Conservation (phyloP, 768 basidiomycete genomes). For the Mycena albidolilacea region DNA sequence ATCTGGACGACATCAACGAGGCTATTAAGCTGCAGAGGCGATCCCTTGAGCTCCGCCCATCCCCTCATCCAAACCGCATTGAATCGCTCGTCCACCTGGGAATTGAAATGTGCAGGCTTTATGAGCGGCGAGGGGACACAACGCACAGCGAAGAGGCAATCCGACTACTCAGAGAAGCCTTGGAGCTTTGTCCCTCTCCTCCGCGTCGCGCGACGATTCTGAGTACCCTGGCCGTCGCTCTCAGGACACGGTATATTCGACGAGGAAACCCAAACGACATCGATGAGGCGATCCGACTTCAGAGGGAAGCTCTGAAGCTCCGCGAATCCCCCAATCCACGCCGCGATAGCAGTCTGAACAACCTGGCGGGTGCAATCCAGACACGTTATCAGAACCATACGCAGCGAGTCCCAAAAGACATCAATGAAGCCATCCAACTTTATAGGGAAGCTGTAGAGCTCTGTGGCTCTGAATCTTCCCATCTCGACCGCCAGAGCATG, state of each 20-base stretch:
- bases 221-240: no score
- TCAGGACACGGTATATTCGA: no score
- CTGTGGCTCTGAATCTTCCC: no score
- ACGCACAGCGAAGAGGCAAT: not conserved
- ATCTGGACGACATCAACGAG: slow-evolving; percentile 14
- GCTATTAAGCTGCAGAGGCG: slow-evolving; percentile 1
- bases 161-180: not conserved
- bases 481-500: no score
- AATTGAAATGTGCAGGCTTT: not conserved
- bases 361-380: no score
- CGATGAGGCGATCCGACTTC: no score
- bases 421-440: no score
- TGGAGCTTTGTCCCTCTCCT: not conserved
- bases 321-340: not conserved
- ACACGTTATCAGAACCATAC: no score
- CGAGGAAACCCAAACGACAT: no score
- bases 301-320: not conserved
- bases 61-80: slow-evolving; percentile 5
- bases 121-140: not conserved
- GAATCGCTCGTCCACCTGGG: not conserved
- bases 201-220: not conserved
- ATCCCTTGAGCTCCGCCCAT: slow-evolving; percentile 6
- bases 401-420: no score
- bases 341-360: not conserved
- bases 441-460: not conserved